Base-by-base conservation (phyloP, 2,329 filamentous ascomycete genomes). In the Cercospora sesami region DNA sequence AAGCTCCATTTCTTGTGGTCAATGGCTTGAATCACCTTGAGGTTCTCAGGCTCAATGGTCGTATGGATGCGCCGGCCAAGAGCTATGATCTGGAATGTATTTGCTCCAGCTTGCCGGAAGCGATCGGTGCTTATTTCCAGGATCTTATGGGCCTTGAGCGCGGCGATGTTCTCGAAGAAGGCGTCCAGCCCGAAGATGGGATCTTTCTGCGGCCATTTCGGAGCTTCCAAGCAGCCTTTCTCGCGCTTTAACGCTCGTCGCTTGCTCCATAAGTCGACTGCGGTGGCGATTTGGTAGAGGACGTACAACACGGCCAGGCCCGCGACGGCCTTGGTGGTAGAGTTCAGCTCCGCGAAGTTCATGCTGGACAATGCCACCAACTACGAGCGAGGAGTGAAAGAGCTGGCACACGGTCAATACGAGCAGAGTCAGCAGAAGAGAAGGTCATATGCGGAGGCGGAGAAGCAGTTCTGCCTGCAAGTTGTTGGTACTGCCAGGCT, bases 131-230 rank as follows among this genome's bases (percentile, higher is more conserved):
- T 75, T 23, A 75, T 68, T 23, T 80, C 73, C 14, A 84, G 75
- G 9, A 84, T 69, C 1, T 60, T 75, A 67, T 81, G 74, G 7
- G 73, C 70, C 18, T 79, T 81, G 64, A 80, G 68, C 4, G 81
- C 79, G 12, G 75, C 74, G 21, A 81, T 65, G 66, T 81, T 81
- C 28, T 77, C 70, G 42, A 78, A 71, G 67, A 87, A 79, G 45
- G 83, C 75, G 73, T 87, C 85, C 28, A 84, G 72, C 2, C 86
- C 87, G 3, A 88, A 77, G 64, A 89, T 72, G 0, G 82, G 84
- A 71, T 89, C 87, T 64, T 81, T 65, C 76, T 87, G 83, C 3
- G 83, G 84, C 68, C 81, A 84, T 70, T 76, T 73, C 16, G 78
- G 73, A n/a, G 81, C 79, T 8, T 81, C 80, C 60, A 83, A 77